Percentiles rank a stretch among this genome's conserved stretches.
Evolutionary conservation across 345 rosid genomes (phyloP).

Genomic region (Excoecaria cochinchinensis): DNA sequence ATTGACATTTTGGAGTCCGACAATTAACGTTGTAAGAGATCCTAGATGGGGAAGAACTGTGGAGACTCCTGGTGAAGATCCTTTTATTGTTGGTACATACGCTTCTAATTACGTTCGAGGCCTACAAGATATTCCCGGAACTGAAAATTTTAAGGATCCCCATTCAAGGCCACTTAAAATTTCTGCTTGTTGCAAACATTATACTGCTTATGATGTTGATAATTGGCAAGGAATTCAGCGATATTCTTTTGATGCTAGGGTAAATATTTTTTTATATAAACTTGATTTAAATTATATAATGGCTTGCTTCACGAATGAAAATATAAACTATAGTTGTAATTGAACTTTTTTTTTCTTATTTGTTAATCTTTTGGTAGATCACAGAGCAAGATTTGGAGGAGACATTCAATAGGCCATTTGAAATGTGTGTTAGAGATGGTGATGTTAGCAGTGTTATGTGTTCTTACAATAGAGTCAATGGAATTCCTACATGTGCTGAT

Average conservation of each 20-base stretch:
- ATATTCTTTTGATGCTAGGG: too few species aligned
- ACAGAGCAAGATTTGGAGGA: slow-evolving; percentile 78
- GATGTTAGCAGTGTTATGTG: slow-evolving; percentile 86
- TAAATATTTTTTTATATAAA: too few species aligned
- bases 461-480: slow-evolving; percentile 86
- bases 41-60: slow-evolving; percentile 47
- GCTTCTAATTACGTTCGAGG: slow-evolving; percentile 45
- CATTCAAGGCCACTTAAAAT: slow-evolving; percentile 29
- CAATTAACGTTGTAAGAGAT: slow-evolving; percentile 43
- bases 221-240: slow-evolving; percentile 24
- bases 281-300: too few species aligned
- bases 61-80: slow-evolving; percentile 52
- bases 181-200: slow-evolving; percentile 49
- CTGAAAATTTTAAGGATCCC: background rate
- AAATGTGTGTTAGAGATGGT: slow-evolving; percentile 72
- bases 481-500: slow-evolving; percentile 77
- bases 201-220: slow-evolving; percentile 44
- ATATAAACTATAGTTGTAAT: too few species aligned
- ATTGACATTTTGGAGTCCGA: slow-evolving; percentile 43
- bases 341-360: too few species aligned
- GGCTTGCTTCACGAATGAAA: too few species aligned
- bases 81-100: slow-evolving; percentile 37
- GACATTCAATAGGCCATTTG: slow-evolving; percentile 66
- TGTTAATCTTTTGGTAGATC: slow-evolving; percentile 36
- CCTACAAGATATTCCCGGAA: slow-evolving; percentile 41